A percentile compares a stretch with the other conserved stretches of the same genome.
Conservation (phyloP, 2,329 filamentous ascomycete genomes). For the Fusarium nelsonii region DNA sequence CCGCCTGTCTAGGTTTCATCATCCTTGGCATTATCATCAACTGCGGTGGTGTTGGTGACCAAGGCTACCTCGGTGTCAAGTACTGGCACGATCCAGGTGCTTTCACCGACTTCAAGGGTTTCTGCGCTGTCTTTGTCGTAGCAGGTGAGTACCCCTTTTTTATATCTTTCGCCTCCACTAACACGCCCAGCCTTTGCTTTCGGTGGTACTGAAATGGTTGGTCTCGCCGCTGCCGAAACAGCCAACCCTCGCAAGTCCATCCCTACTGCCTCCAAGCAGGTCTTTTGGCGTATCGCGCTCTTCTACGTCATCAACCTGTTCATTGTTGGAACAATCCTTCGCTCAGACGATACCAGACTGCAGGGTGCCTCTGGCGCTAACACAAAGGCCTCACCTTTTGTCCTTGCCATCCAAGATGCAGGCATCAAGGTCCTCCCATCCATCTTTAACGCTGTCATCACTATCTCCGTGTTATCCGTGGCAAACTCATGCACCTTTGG, state of each 20-base stretch:
- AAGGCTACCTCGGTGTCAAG: conserved; percentile 81
- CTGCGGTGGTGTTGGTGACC: conserved; percentile 78
- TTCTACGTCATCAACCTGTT: conserved; percentile 90
- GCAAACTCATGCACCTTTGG: conserved; percentile 94
- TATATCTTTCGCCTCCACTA: fast-evolving
- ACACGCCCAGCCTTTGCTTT: conserved; percentile 68
- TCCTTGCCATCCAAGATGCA: conserved; percentile 89
- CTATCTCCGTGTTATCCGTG: conserved; percentile 91
- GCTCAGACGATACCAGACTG: conserved; percentile 74
- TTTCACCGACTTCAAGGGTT: conserved; percentile 84
- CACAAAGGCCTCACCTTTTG: conserved; percentile 86
- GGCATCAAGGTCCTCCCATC: conserved; percentile 84
- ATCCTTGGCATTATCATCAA: conserved; percentile 89
- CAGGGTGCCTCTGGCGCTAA: conserved; percentile 69
- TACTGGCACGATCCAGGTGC: conserved; percentile 85
- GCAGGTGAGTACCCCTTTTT: conserved; percentile 56
- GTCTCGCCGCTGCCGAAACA: conserved; percentile 81
- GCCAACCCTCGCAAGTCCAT: conserved; percentile 82
- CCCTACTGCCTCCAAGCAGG: conserved; percentile 89
- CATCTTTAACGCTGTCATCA: conserved; percentile 94
- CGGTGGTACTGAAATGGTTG: conserved; percentile 80
- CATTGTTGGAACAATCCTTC: conserved; percentile 84
- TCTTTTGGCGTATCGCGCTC: conserved; percentile 92
- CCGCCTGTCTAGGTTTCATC: conserved; percentile 56
- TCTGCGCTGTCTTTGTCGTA: conserved; percentile 81